Percentiles rank a stretch among this genome's conserved stretches.
Evolutionary conservation across 2,329 filamentous ascomycete genomes (phyloP).

Genomic region (Fusarium agapanthi): DNA sequence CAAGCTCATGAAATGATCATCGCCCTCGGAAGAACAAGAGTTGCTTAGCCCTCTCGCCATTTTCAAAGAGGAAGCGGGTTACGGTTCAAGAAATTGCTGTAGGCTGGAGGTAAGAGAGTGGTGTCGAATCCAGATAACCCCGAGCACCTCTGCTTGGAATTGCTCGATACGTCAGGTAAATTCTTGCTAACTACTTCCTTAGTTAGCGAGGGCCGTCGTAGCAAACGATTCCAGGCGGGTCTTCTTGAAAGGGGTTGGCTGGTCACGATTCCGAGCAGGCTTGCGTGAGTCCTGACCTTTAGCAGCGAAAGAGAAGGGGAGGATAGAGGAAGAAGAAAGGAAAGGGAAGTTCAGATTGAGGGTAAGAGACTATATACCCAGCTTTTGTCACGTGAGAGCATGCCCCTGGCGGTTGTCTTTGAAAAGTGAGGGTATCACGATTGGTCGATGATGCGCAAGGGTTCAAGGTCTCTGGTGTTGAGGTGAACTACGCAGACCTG

Average conservation of each 20-base stretch:
- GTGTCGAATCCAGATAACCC: accelerated
- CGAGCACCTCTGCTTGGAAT: not conserved
- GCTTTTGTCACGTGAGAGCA: not conserved
- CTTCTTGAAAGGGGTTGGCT: not conserved
- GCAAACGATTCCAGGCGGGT: not conserved
- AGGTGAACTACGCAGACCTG: not conserved
- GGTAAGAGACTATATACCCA: not conserved
- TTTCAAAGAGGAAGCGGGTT: accelerated
- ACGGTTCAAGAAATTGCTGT: not conserved
- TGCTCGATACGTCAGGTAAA: not conserved
- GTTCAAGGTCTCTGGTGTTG: not conserved
- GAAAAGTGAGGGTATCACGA: not conserved
- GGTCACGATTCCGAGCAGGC: not conserved
- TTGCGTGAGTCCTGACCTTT: not conserved
- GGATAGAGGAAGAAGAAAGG: not conserved
- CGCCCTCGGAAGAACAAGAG: not conserved
- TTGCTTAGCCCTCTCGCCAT: not conserved
- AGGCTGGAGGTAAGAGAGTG: not conserved
- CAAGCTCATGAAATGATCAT: not conserved
- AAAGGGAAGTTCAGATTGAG: not conserved
- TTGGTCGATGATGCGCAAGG: accelerated
- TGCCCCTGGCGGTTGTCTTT: accelerated
- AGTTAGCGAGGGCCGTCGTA: not conserved
- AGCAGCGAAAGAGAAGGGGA: not conserved
- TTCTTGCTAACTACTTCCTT: no score